Evolutionary conservation across 2,329 filamentous ascomycete species (phyloP).

Genomic region (Diaporthe vexans): DNA sequence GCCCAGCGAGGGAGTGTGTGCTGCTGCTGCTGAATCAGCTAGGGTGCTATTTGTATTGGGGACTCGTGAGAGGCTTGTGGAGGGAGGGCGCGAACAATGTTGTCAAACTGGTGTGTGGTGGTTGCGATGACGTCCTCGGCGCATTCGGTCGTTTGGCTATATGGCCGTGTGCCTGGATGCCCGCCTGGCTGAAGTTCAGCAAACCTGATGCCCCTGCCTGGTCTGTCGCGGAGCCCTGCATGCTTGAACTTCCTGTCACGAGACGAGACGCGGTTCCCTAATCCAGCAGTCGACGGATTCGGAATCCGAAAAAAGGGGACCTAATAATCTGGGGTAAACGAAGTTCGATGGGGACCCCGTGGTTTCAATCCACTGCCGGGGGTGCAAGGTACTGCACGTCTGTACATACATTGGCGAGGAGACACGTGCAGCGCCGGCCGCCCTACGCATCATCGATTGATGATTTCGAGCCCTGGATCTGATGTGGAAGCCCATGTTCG

Average conservation of each 20-base stretch:
- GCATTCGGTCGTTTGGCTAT: not conserved
- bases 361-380: slow-evolving; percentile 5
- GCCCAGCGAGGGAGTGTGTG: not conserved
- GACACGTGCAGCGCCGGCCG: slow-evolving; percentile 2
- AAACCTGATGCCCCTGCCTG: no score
- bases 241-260: not conserved
- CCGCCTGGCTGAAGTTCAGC: not conserved
- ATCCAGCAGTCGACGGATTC: not conserved
- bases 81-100: not conserved
- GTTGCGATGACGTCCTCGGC: not conserved
- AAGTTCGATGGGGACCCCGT: not conserved
- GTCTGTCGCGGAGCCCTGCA: not conserved
- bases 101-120: not conserved
- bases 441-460: not conserved
- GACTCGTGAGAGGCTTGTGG: not conserved
- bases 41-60: not conserved
- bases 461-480: not conserved
- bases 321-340: slow-evolving; percentile 17
- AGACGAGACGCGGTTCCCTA: not conserved
- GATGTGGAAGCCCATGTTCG: not conserved
- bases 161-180: not conserved
- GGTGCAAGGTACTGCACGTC: not conserved
- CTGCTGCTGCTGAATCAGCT: slow-evolving; percentile 20
- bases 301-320: slow-evolving; percentile 7
- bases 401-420: not conserved